Conservation (phyloP, 495 filamentous ascomycete species). For the Pseudoneurospora amorphoporcata region DNA sequence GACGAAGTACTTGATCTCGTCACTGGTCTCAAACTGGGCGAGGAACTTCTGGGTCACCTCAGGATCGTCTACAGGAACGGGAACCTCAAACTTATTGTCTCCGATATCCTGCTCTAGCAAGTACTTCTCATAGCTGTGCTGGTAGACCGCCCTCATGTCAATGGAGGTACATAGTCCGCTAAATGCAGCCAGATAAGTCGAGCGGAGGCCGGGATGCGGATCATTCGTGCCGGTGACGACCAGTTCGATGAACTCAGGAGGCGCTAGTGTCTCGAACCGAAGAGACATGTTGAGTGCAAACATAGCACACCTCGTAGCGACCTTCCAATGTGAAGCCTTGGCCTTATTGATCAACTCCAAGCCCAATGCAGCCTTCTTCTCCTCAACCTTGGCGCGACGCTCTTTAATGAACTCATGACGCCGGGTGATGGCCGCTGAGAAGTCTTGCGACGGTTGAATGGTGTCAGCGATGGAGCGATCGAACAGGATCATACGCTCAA, state of each 20-base stretch:
- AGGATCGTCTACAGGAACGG: conserved; percentile 60
- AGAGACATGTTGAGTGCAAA: conserved; percentile 83
- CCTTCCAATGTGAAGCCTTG: conserved; percentile 85
- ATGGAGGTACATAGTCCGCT: conserved; percentile 71
- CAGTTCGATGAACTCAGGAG: conserved; percentile 71
- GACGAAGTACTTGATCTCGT: conserved; percentile 71
- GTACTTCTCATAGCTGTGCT: conserved; percentile 76
- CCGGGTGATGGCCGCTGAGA: conserved; percentile 50
- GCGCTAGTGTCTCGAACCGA: conserved; percentile 79
- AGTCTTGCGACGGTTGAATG: conserved; percentile 63
- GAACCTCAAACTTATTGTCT: conserved; percentile 61
- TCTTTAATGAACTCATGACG: conserved; percentile 60
- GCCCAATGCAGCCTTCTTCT: conserved; percentile 70
- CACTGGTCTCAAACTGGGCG: conserved; percentile 63
- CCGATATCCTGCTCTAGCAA: conserved; percentile 65
- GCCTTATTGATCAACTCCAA: conserved; percentile 71
- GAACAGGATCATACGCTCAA: conserved; percentile 80
- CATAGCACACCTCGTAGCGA: conserved; percentile 75
- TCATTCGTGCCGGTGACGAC: conserved; percentile 78
- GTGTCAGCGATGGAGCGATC: conserved; percentile 59
- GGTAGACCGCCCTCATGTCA: conserved; percentile 75
- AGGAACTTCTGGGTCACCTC: conserved; percentile 71
- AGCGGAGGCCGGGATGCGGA: conserved; percentile 74
- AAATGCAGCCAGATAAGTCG: conserved; percentile 70
- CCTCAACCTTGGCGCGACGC: conserved; percentile 65